These are phyloP conservation scores for Xylaria curta DNA, from an alignment of 495 filamentous ascomycete genomes.

Conservation along the genomic window DNA sequence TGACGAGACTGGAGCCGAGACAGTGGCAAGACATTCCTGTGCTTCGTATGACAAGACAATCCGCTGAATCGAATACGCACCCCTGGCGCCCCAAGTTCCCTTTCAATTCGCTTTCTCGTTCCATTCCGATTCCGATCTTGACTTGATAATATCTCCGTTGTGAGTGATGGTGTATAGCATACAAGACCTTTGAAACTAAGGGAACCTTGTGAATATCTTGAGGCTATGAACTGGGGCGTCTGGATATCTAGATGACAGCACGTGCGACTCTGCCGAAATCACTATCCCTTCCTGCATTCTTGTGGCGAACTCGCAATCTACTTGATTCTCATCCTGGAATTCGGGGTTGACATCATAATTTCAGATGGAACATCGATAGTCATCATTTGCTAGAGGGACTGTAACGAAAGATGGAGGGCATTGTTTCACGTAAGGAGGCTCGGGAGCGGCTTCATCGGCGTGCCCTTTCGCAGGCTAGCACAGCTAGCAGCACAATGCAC, in stretches of 20 bases:
- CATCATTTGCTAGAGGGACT: not conserved
- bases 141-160: not conserved
- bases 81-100: not conserved
- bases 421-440: slow-evolving; percentile 28
- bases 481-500: slow-evolving; percentile 45
- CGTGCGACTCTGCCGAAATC: not conserved
- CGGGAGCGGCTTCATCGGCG: slow-evolving; percentile 44
- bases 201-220: not conserved
- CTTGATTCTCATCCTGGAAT: not conserved
- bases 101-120: not conserved
- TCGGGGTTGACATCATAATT: not conserved
- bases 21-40: slow-evolving; percentile 23
- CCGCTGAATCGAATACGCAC: slow-evolving; percentile 9
- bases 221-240: slow-evolving; percentile 15
- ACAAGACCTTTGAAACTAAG: not conserved
- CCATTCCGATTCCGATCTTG: not conserved
- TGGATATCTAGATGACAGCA: not conserved
- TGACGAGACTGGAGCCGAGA: slow-evolving; percentile 25
- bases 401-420: slow-evolving; percentile 30
- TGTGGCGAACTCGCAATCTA: not conserved
- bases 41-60: slow-evolving; percentile 22
- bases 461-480: slow-evolving; percentile 50
- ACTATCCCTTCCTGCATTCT: not conserved
- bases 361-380: slow-evolving; percentile 24
- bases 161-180: slow-evolving; percentile 14